Conservation (phyloP, 257 asterid species). For the Plantago major region DNA sequence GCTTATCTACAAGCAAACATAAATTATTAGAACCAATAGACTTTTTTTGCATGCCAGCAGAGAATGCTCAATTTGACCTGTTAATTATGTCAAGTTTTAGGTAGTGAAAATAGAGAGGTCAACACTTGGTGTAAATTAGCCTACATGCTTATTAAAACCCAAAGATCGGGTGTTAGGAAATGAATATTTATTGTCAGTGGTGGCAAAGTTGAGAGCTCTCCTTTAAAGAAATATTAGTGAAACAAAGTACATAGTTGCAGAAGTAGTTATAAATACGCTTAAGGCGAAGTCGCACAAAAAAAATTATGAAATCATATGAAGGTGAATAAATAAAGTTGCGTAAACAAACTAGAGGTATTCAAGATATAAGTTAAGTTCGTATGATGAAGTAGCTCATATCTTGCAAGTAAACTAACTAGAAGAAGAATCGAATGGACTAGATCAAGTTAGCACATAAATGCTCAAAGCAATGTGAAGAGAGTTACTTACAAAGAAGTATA, state of each 20-base stretch:
- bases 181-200: no score
- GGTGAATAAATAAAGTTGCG: no score
- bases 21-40: slow-evolving; percentile 1
- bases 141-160: slow-evolving; percentile 5
- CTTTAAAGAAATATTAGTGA: neutral
- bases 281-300: slow-evolving; percentile 6
- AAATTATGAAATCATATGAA: slow-evolving; percentile 1
- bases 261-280: neutral
- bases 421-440: no score
- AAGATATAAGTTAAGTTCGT: no score
- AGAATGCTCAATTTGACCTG: slow-evolving; percentile 4
- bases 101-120: neutral
- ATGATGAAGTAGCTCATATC: no score
- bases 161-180: neutral
- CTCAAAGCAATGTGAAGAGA: no score
- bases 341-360: no score
- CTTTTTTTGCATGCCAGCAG: slow-evolving; percentile 7
- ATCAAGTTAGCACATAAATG: no score
- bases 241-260: neutral
- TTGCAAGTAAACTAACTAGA: no score
- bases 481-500: no score
- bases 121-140: neutral
- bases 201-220: no score
- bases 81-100: slow-evolving; percentile 4
- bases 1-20: slow-evolving; percentile 54